phyloP scores from a whole-genome alignment of 140 eudicot genomes.

The Oenanthe javanica region DNA sequence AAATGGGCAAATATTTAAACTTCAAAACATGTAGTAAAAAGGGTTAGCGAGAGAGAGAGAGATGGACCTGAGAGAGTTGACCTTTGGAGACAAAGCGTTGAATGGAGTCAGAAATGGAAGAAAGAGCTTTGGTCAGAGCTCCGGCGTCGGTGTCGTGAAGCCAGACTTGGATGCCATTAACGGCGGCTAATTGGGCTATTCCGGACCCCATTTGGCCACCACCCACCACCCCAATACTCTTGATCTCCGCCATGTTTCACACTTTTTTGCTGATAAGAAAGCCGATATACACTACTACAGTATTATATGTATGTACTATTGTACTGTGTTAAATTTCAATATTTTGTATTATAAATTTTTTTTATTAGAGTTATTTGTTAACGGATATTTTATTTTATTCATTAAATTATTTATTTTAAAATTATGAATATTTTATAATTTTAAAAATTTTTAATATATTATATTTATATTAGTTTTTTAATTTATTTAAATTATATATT shows the following conservation, averaged over 20 bases:
- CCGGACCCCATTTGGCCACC: constrained; percentile 99
- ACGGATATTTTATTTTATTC: no score
- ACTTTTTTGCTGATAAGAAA: no score
- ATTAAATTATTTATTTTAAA: no score
- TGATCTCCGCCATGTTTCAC: constrained; percentile 40
- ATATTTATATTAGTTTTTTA: no score
- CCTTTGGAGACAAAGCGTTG: constrained; percentile 65
- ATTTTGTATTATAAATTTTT: no score
- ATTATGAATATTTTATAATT: no score
- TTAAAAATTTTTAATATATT: no score
- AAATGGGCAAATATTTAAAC: not conserved
- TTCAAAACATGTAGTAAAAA: not conserved
- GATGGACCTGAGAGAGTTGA: constrained; percentile 56
- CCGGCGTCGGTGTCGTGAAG: constrained; percentile 53
- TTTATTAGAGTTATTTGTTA: no score
- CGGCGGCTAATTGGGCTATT: constrained; percentile 85
- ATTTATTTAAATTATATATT: no score
- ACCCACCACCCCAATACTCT: constrained; percentile 76
- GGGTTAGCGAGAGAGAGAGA: not conserved
- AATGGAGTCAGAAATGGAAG: constrained; percentile 42
- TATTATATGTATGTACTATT: no score
- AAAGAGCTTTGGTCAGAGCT: constrained; percentile 48
- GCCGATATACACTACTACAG: no score
- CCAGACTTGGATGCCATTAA: constrained; percentile 57
- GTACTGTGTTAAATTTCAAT: no score